Conservation (phyloP, 768 basidiomycete genomes). For the Hypsizygus marmoreus region DNA sequence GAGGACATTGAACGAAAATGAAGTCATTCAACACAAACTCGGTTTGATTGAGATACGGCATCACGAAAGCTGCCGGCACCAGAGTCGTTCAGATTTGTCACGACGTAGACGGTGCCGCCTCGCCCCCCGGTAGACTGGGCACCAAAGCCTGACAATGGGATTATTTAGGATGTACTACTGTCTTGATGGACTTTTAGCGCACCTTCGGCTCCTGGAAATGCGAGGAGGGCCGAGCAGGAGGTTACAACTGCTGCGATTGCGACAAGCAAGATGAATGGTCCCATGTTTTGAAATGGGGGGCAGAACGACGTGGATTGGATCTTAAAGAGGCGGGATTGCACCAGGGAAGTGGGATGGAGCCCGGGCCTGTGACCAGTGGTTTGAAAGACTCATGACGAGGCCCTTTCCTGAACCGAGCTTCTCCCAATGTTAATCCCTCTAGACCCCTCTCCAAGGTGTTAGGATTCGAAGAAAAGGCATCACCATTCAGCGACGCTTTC, state of each 20-base stretch:
- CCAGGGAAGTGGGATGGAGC: too few species aligned
- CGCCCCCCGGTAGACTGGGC: slow-evolving; percentile 34
- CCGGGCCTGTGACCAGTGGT: neutral
- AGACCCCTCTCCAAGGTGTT: too few species aligned
- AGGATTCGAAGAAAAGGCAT: neutral
- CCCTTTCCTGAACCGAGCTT: slow-evolving; percentile 10
- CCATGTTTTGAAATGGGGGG: too few species aligned
- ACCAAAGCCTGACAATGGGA: slow-evolving; percentile 27
- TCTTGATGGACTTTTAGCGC: neutral
- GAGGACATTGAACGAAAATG: neutral
- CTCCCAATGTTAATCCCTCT: slow-evolving; percentile 15
- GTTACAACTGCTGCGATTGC: slow-evolving; percentile 11
- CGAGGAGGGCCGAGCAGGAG: slow-evolving; percentile 26
- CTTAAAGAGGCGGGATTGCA: too few species aligned
- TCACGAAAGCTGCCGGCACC: slow-evolving; percentile 37
- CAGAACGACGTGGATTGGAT: too few species aligned
- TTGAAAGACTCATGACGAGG: neutral
- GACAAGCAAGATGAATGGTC: neutral
- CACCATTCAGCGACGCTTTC: neutral
- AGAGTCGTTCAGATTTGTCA: slow-evolving; percentile 35
- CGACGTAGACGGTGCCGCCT: slow-evolving; percentile 34
- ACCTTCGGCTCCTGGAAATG: slow-evolving; percentile 37
- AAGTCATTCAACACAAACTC: slow-evolving; percentile 16
- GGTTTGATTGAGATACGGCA: slow-evolving; percentile 32
- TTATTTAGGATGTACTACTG: neutral